Percentiles rank a stretch among this genome's conserved stretches.
phyloP scores from a whole-genome alignment of 179 eudicot genomes.

The Spergularia azorica region DNA sequence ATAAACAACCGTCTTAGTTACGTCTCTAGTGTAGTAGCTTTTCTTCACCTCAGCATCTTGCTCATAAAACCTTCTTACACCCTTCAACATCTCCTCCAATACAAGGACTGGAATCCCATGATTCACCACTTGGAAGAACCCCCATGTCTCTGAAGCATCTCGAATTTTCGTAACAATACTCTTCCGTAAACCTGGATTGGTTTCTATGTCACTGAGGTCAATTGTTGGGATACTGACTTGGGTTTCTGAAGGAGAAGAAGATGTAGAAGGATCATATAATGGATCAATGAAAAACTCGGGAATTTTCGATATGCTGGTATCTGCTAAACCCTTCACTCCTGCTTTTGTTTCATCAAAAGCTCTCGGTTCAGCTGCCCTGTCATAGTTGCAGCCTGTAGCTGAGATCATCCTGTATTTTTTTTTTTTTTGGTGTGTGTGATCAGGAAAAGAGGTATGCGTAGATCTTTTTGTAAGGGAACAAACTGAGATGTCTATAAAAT shows the following conservation, averaged over 20 bases:
- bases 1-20: slow-evolving; percentile 31
- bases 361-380: slow-evolving; percentile 28
- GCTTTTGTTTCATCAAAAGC: slow-evolving; percentile 38
- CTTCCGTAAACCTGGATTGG: slow-evolving; percentile 4
- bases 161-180: slow-evolving; percentile 27
- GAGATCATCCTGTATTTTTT: slow-evolving; percentile 11
- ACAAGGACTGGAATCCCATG: slow-evolving; percentile 51
- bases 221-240: slow-evolving; percentile 40
- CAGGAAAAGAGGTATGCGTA: not conserved
- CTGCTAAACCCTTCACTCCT: slow-evolving; percentile 41
- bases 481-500: not conserved
- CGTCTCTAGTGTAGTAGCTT: slow-evolving; percentile 44
- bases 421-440: not conserved
- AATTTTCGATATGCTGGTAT: slow-evolving; percentile 25
- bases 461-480: no score
- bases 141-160: slow-evolving; percentile 42
- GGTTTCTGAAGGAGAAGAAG: not conserved
- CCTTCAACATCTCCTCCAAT: slow-evolving; percentile 40
- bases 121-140: slow-evolving; percentile 66
- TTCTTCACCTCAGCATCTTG: slow-evolving; percentile 48
- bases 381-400: slow-evolving; percentile 10
- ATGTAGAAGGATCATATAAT: not conserved
- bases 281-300: slow-evolving; percentile 29
- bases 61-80: slow-evolving; percentile 44
- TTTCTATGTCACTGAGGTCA: slow-evolving; percentile 37